phyloP scores from a whole-genome alignment of 2,329 filamentous ascomycete genomes.

The Penicillium griseofulvum region DNA sequence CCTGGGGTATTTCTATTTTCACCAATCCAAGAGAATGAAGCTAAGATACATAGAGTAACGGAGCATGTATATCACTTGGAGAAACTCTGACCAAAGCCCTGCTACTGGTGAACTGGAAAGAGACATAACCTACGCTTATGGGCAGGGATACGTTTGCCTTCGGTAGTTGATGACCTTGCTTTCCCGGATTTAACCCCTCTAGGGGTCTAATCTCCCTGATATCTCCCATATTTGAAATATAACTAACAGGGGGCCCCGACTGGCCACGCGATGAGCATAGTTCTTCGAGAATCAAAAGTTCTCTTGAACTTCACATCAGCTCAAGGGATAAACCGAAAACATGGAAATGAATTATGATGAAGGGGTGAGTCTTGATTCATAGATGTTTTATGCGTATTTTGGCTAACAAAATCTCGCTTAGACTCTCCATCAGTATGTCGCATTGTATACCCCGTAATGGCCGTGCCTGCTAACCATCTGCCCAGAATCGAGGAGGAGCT shows the following conservation, averaged over 20 bases:
- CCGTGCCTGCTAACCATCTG: slow-evolving; percentile 36
- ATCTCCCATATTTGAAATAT: neutral
- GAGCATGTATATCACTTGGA: neutral
- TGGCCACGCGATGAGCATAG: neutral
- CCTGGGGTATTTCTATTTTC: slow-evolving; percentile 4
- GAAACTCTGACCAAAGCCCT: neutral
- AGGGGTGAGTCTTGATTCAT: slow-evolving; percentile 25
- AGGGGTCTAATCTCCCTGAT: neutral
- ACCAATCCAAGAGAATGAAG: neutral
- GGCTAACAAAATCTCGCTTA: slow-evolving; percentile 4
- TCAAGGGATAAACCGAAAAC: slow-evolving; percentile 7
- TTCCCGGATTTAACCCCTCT: slow-evolving; percentile 9
- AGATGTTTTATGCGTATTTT: neutral
- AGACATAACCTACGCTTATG: neutral
- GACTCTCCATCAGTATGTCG: slow-evolving; percentile 25
- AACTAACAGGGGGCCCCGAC: neutral
- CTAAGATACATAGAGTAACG: neutral
- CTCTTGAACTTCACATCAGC: too few relatives aligned
- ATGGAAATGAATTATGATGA: slow-evolving; percentile 53
- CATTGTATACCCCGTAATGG: neutral
- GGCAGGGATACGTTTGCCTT: neutral
- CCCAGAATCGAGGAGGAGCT: slow-evolving; percentile 53
- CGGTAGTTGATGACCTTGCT: slow-evolving; percentile 2
- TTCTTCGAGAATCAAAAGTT: too few relatives aligned
- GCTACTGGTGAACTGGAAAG: neutral